Evolutionary conservation across 129 eudicot species (phyloP).

Genomic region (Chrysanthemum makinoi): DNA sequence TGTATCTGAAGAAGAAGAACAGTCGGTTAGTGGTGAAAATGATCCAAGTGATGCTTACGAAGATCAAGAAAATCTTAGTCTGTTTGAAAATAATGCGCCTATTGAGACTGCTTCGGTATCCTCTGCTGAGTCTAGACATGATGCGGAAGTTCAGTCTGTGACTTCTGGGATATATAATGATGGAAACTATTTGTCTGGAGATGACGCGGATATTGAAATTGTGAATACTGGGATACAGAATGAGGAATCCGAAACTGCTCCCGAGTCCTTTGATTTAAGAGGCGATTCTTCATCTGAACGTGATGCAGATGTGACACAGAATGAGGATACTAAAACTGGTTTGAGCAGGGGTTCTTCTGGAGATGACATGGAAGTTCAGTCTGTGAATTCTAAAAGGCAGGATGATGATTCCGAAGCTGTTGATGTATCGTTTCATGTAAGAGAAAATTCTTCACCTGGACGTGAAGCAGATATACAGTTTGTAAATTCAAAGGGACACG

Average conservation of each 20-base stretch:
- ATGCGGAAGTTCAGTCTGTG: constrained; percentile 27
- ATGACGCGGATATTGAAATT: background rate
- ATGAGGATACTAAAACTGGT: constrained; percentile 4
- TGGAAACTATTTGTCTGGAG: background rate
- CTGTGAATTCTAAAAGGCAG: background rate
- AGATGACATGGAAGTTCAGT: constrained; percentile 10
- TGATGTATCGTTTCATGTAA: constrained; percentile 4
- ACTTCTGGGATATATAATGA: constrained; percentile 1
- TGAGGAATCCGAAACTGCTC: constrained; percentile 1
- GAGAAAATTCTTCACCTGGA: background rate
- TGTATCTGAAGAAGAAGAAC: constrained; percentile 30
- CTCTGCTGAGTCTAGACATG: constrained; percentile 42
- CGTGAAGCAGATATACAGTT: background rate
- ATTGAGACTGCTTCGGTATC: constrained; percentile 30
- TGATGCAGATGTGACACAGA: background rate
- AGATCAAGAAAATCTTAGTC: constrained; percentile 35
- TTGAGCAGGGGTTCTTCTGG: constrained; percentile 15
- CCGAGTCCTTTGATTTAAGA: background rate
- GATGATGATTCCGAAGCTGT: constrained; percentile 7
- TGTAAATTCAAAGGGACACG: background rate
- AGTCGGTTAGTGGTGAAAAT: constrained; percentile 26
- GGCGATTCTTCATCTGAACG: constrained; percentile 5
- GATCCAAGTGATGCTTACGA: constrained; percentile 26
- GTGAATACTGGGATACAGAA: background rate
- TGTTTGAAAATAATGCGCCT: constrained; percentile 40